Percentiles rank a stretch among this genome's conserved stretches.
Evolutionary conservation across 495 filamentous ascomycete species (phyloP).

Genomic region (Talaromyces adpressus): DNA sequence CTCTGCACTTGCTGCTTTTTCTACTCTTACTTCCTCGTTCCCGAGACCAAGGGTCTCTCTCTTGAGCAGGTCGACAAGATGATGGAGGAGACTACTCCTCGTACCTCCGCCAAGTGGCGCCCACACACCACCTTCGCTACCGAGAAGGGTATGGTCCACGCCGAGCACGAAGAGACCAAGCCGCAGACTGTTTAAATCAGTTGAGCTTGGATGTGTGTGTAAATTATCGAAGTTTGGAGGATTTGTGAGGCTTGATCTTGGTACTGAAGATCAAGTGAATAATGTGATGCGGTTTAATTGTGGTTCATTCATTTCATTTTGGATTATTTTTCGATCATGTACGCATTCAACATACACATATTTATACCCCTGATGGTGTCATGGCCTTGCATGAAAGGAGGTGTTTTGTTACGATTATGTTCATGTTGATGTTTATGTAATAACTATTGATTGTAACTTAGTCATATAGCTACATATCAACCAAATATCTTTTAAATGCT

Average conservation of each 20-base stretch:
- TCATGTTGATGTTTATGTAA: not conserved
- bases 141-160: slow-evolving; percentile 44
- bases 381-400: slow-evolving; percentile 5
- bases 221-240: not conserved
- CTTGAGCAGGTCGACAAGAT: slow-evolving; percentile 80
- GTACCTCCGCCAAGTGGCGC: slow-evolving; percentile 63
- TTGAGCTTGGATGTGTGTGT: not conserved
- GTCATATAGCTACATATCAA: not conserved
- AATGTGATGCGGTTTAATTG: not conserved
- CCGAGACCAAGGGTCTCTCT: slow-evolving; percentile 77
- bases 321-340: not conserved
- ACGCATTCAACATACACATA: not conserved
- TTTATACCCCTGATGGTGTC: slow-evolving; percentile 3
- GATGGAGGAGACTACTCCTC: slow-evolving; percentile 73
- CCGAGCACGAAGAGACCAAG: slow-evolving; percentile 7
- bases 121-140: slow-evolving; percentile 62
- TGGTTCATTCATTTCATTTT: not conserved
- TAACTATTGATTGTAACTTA: not conserved
- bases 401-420: not conserved
- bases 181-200: slow-evolving; percentile 3
- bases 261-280: not conserved
- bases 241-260: not conserved
- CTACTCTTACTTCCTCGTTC: slow-evolving; percentile 68
- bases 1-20: slow-evolving; percentile 56
- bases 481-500: not conserved